These are phyloP conservation scores for Pulveroboletus sp. DNA, from an alignment of 768 basidiomycete genomes.

Conservation along the genomic window DNA sequence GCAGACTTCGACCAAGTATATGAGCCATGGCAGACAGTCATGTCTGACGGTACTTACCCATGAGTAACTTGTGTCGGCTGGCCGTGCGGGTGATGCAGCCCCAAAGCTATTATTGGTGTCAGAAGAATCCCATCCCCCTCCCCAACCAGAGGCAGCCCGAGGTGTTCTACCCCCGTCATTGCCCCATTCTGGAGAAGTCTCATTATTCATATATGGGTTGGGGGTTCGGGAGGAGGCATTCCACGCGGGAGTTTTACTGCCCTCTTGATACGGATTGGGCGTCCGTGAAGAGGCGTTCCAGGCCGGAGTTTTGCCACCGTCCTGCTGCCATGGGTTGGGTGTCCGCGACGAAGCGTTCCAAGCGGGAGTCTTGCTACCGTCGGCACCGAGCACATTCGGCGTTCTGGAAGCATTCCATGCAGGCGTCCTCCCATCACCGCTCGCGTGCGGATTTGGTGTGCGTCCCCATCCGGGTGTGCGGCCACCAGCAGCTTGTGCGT, in stretches of 20 bases:
- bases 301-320: slow-evolving; percentile 64
- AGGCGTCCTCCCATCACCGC: slow-evolving; percentile 54
- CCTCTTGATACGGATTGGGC: slow-evolving; percentile 50
- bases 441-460: slow-evolving; percentile 68
- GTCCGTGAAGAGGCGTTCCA: slow-evolving; percentile 51
- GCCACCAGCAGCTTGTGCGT: slow-evolving; percentile 36
- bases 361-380: slow-evolving; percentile 54
- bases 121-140: slow-evolving; percentile 24
- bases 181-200: slow-evolving; percentile 17
- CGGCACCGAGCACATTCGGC: slow-evolving; percentile 61
- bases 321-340: slow-evolving; percentile 61
- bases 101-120: slow-evolving; percentile 27
- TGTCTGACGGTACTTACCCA: slow-evolving; percentile 33
- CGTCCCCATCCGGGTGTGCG: slow-evolving; percentile 41
- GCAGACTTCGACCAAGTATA: slow-evolving; percentile 24
- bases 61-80: slow-evolving; percentile 29
- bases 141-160: slow-evolving; percentile 42
- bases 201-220: slow-evolving; percentile 40
- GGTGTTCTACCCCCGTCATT: slow-evolving; percentile 48
- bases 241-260: slow-evolving; percentile 52
- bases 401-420: slow-evolving; percentile 64
- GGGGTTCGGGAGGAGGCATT: slow-evolving; percentile 45
- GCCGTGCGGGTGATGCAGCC: slow-evolving; percentile 30
- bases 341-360: slow-evolving; percentile 64
- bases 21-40: slow-evolving; percentile 11